Base-by-base conservation (phyloP, 225 moss, liverwort and hornwort species). In the Rhytidiadelphus loreus region DNA sequence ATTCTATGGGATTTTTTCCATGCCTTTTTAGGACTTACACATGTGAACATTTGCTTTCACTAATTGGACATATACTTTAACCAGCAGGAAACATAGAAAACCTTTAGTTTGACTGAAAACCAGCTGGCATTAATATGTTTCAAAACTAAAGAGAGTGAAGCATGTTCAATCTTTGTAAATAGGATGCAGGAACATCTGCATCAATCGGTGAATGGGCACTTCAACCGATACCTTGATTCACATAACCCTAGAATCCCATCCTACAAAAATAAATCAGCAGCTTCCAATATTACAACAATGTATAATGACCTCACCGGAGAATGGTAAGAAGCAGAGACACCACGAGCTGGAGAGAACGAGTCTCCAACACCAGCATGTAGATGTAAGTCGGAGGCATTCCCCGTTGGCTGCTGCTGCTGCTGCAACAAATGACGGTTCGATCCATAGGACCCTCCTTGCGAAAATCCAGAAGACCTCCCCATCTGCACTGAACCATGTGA, bases 381-480 rank as follows among this genome's bases (percentile, higher is more conserved):
- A 82, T 93, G 96, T 83, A 96, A 90, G 87, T 97, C 98, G 64
- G 94, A 93, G 80, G 92, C 91, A 83, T 90, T 96, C 50, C 92
- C 91, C 87, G 93, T 89, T 88, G 96, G 92, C 93, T 96, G 97
- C 87, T 96, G 87, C 43, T 96, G 87, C 29, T 88, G 96, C 84
- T 96, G 96, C 91, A 93, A 88, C 89, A 89, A 83, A 88, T 98
- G 98, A 82, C 96, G 96, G 83, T 94, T 96, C 84, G 97, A 94
- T 88, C 91, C 94, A 90, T 97, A 97, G 23, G 94, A 94, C 75
- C 96, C 98, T 86, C 96, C 97, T 91, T 96, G 94, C 83, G 95
- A 93, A 95, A 96, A 97, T 88, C 97, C 96, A 71, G 96, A 89
- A 82, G 97, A 97, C 92, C 97, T 96, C 81, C 96, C 95, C 94